Evolutionary conservation across 257 asterid species (phyloP).

Genomic region (Gentiana dahurica): DNA sequence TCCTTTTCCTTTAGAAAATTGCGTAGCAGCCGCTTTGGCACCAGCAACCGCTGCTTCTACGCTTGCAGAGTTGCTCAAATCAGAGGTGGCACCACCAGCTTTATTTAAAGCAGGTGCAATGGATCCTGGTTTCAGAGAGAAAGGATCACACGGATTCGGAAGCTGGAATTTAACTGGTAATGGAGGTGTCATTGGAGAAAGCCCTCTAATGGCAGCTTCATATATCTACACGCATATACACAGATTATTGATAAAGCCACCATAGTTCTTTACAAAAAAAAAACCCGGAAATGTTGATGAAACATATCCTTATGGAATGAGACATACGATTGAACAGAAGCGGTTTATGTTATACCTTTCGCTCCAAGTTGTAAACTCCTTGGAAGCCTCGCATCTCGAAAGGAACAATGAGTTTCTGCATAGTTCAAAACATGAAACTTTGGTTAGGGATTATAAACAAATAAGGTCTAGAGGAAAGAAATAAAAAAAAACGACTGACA

Average conservation of each 20-base stretch:
- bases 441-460: too few relatives aligned
- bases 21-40: slow-evolving; percentile 78
- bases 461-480: background rate
- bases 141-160: slow-evolving; percentile 43
- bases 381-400: slow-evolving; percentile 94
- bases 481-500: background rate
- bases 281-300: background rate
- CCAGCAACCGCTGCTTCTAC: slow-evolving; percentile 69
- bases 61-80: slow-evolving; percentile 33
- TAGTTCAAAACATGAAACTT: background rate
- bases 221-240: slow-evolving; percentile 31
- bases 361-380: slow-evolving; percentile 87
- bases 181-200: slow-evolving; percentile 39
- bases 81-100: slow-evolving; percentile 21
- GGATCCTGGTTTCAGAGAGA: slow-evolving; percentile 63
- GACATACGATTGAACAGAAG: too few relatives aligned
- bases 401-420: slow-evolving; percentile 78
- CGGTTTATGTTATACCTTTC: slow-evolving; percentile 40
- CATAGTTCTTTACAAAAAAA: background rate
- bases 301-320: too few relatives aligned
- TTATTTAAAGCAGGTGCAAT: slow-evolving; percentile 21
- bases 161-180: slow-evolving; percentile 49
- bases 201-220: slow-evolving; percentile 71
- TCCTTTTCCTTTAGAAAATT: slow-evolving; percentile 43
- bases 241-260: too few relatives aligned